A percentile compares a stretch with the other conserved stretches of the same genome.
Evolutionary conservation across 2,329 filamentous ascomycete species (phyloP).

Genomic region (Ophiocordyceps camponoti-saundersi): DNA sequence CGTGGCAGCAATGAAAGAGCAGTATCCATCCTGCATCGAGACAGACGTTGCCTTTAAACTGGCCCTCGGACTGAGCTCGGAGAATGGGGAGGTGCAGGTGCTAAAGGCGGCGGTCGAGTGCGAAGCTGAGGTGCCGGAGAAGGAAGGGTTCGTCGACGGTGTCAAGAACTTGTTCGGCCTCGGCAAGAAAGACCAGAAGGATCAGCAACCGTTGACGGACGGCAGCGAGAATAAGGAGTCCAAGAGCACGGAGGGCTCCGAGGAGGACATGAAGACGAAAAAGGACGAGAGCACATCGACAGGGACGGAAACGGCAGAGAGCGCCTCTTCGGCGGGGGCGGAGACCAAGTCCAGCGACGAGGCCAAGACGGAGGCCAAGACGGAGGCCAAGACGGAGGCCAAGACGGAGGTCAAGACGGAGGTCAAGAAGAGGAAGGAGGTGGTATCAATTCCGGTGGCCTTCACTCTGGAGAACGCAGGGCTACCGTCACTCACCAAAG

Average conservation of each 20-base stretch:
- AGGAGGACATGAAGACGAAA: slow-evolving; percentile 14
- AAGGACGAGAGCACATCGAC: slow-evolving; percentile 18
- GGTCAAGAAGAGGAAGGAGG: slow-evolving; percentile 42
- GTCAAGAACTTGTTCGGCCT: slow-evolving; percentile 95
- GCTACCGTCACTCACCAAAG: slow-evolving; percentile 28
- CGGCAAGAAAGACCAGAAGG: slow-evolving; percentile 69
- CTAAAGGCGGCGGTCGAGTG: slow-evolving; percentile 66
- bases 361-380: slow-evolving; percentile 18
- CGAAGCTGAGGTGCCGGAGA: slow-evolving; percentile 55
- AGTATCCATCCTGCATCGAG: slow-evolving; percentile 54
- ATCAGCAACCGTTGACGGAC: slow-evolving; percentile 54
- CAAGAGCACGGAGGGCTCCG: slow-evolving; percentile 14
- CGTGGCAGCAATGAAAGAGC: slow-evolving; percentile 60
- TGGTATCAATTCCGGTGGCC: slow-evolving; percentile 35
- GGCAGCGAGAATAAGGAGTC: slow-evolving; percentile 31
- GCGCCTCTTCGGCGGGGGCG: background rate
- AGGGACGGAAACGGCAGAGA: background rate
- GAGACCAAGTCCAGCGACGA: slow-evolving; percentile 19
- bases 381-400: slow-evolving; percentile 6
- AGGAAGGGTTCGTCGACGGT: slow-evolving; percentile 74
- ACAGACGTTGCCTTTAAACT: slow-evolving; percentile 70
- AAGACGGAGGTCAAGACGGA: slow-evolving; percentile 27
- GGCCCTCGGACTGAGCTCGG: slow-evolving; percentile 50
- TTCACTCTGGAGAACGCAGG: slow-evolving; percentile 32
- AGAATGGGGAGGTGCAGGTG: slow-evolving; percentile 69